Conservation (phyloP, 2,329 filamentous ascomycete species). For the Colletotrichum tropicicola region DNA sequence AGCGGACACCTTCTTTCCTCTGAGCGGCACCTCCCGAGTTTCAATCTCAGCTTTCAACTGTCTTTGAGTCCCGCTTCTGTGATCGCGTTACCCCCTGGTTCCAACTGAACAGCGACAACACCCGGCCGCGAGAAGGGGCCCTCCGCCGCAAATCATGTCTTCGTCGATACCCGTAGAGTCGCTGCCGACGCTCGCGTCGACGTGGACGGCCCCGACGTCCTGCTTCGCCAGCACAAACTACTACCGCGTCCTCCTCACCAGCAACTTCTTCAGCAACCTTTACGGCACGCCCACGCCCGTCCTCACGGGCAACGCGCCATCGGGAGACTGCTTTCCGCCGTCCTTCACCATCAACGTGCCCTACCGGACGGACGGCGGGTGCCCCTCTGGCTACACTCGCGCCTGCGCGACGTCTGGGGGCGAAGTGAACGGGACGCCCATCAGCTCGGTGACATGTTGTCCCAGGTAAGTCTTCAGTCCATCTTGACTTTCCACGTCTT, state of each 20-base stretch:
- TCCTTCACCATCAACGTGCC: slow-evolving; percentile 4
- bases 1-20: too few relatives aligned
- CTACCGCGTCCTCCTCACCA: slow-evolving; percentile 3
- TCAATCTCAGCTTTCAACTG: too few relatives aligned
- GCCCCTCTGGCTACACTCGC: slow-evolving; percentile 21
- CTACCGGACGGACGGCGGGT: slow-evolving; percentile 18
- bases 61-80: too few relatives aligned
- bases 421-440: background rate
- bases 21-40: too few relatives aligned
- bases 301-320: slow-evolving; percentile 13
- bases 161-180: background rate
- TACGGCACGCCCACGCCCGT: slow-evolving; percentile 29
- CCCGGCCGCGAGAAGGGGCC: too few relatives aligned
- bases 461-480: too few relatives aligned
- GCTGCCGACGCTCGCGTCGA: slow-evolving; percentile 6
- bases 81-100: too few relatives aligned
- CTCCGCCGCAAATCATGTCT: too few relatives aligned
- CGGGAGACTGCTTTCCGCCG: slow-evolving; percentile 24
- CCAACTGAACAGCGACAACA: too few relatives aligned
- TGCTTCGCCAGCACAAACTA: slow-evolving; percentile 14
- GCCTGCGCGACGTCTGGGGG: slow-evolving; percentile 23
- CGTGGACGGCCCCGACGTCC: slow-evolving; percentile 26
- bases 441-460: slow-evolving; percentile 28
- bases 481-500: too few relatives aligned
- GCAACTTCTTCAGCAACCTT: slow-evolving; percentile 20